Conservation (phyloP, 1,284 basidiomycete species). For the Cutaneotrichosporon sp. region DNA sequence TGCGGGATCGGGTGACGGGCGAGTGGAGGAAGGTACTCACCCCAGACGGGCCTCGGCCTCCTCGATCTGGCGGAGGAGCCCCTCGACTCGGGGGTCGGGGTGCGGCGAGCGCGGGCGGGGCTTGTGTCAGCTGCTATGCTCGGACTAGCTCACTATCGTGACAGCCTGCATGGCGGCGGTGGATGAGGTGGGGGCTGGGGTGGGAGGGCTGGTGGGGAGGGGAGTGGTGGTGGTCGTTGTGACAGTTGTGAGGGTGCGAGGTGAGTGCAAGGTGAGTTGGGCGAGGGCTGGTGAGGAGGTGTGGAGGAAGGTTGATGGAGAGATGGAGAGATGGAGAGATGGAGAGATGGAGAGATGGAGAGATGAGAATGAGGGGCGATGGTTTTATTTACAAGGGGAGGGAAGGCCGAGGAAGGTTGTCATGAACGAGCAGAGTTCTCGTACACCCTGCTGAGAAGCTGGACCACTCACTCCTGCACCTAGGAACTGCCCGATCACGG, state of each 20-base stretch:
- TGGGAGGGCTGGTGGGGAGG: too few relatives aligned
- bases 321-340: background rate
- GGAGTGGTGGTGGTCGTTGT: slow-evolving; percentile 17
- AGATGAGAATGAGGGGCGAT: background rate
- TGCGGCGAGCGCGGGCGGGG: slow-evolving; percentile 12
- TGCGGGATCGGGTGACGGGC: background rate
- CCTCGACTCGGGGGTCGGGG: slow-evolving; percentile 13
- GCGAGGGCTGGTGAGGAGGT: background rate
- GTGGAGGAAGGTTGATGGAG: background rate
- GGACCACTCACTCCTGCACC: too few relatives aligned
- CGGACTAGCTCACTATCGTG: background rate
- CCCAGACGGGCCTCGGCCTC: slow-evolving; percentile 27
- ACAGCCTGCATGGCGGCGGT: slow-evolving; percentile 2
- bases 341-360: background rate
- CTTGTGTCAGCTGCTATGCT: background rate
- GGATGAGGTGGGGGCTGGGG: slow-evolving; percentile 38
- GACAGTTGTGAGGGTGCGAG: background rate
- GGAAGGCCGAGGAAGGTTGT: background rate
- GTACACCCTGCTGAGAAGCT: too few relatives aligned
- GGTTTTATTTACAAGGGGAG: too few relatives aligned
- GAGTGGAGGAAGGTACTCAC: slow-evolving; percentile 19
- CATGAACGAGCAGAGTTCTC: too few relatives aligned
- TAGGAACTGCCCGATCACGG: too few relatives aligned
- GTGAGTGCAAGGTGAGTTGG: slow-evolving; percentile 4
- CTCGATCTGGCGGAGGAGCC: slow-evolving; percentile 27